phyloP scores from a whole-genome alignment of 2,329 filamentous ascomycete genomes.

The Fusarium decemcellulare region DNA sequence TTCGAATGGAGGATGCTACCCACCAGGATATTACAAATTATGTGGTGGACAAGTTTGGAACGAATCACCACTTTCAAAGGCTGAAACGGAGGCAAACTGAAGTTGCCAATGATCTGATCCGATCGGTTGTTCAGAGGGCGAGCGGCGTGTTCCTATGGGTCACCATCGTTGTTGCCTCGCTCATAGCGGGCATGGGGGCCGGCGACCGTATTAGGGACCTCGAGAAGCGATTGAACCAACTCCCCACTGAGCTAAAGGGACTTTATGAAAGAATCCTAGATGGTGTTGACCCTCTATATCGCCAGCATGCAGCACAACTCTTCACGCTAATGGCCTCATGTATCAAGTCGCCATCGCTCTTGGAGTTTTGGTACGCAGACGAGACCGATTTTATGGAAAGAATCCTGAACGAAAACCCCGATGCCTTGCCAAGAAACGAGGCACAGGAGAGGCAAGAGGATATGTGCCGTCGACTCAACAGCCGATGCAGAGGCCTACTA shows the following conservation, averaged over 20 bases:
- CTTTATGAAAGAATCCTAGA: conserved; percentile 1
- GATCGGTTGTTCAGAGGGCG: background rate
- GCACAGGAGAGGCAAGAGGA: background rate
- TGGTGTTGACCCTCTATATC: background rate
- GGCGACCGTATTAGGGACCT: conserved; percentile 18
- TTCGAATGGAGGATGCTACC: conserved; percentile 12
- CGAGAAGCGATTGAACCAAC: background rate
- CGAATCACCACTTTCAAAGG: accelerated
- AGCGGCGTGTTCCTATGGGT: conserved; percentile 20
- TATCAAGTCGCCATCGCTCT: accelerated
- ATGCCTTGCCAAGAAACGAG: accelerated
- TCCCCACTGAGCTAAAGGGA: background rate
- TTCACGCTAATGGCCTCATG: background rate
- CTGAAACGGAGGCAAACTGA: background rate
- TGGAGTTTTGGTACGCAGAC: conserved; percentile 12
- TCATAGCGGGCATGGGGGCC: conserved; percentile 3
- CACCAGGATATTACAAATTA: conserved; percentile 5
- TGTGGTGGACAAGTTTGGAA: background rate
- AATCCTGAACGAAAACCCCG: background rate
- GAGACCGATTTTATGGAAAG: conserved; percentile 2
- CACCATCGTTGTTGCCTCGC: conserved; percentile 8
- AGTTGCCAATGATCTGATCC: background rate
- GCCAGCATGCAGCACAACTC: conserved; percentile 5
- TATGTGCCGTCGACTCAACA: conserved; percentile 7
- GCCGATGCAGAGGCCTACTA: conserved; percentile 21